phyloP scores from a whole-genome alignment of 2,329 filamentous ascomycete genomes.

The Alternaria sp. region DNA sequence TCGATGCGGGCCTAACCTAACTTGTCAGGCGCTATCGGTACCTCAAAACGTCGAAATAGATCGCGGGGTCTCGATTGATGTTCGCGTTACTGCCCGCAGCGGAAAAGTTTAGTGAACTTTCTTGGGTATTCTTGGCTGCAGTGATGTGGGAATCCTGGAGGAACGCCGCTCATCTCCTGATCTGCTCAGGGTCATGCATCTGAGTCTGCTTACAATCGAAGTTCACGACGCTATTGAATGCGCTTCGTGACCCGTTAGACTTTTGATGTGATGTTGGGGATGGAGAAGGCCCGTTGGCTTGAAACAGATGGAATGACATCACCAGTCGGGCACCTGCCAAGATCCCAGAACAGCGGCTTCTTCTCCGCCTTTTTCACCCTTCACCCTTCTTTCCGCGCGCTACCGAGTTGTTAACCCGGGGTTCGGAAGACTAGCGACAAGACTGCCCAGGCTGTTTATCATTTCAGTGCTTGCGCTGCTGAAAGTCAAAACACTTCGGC shows the following conservation, averaged over 20 bases:
- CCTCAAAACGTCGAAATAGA: not conserved
- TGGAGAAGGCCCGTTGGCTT: not conserved
- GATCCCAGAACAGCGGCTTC: constrained; percentile 4
- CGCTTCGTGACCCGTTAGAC: not conserved
- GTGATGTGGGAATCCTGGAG: not conserved
- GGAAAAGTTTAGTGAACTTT: not conserved
- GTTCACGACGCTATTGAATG: not conserved
- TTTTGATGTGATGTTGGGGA: not conserved
- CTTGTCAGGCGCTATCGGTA: constrained; percentile 4
- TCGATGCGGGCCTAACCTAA: not conserved
- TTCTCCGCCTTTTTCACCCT: constrained; percentile 1
- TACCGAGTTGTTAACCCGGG: not conserved
- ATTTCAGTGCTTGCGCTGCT: not conserved
- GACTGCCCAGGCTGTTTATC: not conserved
- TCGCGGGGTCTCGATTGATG: not conserved
- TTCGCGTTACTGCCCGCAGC: not conserved
- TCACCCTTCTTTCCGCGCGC: not conserved
- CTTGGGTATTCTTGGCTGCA: not conserved
- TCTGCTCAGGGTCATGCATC: not conserved
- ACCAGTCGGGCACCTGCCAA: constrained; percentile 10
- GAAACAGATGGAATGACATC: constrained; percentile 8
- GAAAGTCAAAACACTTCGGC: not conserved
- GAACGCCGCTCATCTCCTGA: not conserved
- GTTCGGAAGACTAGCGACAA: not conserved
- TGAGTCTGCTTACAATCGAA: not conserved